Base-by-base conservation (phyloP, 2,329 filamentous ascomycete species). In the Xylaria digitata region DNA sequence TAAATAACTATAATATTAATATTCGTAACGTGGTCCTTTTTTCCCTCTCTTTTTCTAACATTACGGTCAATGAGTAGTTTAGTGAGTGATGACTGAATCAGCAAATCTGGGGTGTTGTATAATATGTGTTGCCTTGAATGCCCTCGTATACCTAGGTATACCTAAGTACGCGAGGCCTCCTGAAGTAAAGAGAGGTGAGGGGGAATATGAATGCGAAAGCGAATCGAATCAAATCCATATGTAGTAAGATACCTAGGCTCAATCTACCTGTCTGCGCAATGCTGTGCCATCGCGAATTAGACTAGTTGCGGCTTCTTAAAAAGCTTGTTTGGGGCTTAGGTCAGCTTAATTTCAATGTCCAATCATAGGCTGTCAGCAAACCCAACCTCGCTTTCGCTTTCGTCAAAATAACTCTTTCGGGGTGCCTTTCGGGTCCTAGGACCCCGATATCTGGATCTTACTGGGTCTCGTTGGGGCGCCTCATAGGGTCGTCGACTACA, bases 351-450 rank as follows among this genome's bases (percentile, higher is more conserved):
- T 17, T 23, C 42, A 43, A 9, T 7, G 9, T 26, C 65, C 65
- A 67, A 67, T 67, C 49, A 65, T 32, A 48, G 40, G 26, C 30
- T 34, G 45, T 11, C 49, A 2, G 42, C n/a, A 3, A n/a, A 1
- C 15, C 37, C 50, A 26, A 15, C 19, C 21, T 67, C 65, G 65
- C 50, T 64, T 61, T 67, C 65, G 65, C 61, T 23, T 52, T 65
- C 61, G 65, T n/a, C 23, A 53, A 13, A 1, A 21, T 61, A 15
- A 3, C 56, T 45, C 1, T 56, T 61, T 61, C 34, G 26, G 8
- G 34, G 8, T 37, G 11, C 8, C 34, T 37, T 37, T 37, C 50
- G 61, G 61, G 56, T 9, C 60, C 56, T 65, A 64, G 65, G 61
- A 45, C n/a, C 40, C 42, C 59, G 49, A 50, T 26, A 63, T 7